Conservation (phyloP, 768 basidiomycete genomes). For the Mycena metata region DNA sequence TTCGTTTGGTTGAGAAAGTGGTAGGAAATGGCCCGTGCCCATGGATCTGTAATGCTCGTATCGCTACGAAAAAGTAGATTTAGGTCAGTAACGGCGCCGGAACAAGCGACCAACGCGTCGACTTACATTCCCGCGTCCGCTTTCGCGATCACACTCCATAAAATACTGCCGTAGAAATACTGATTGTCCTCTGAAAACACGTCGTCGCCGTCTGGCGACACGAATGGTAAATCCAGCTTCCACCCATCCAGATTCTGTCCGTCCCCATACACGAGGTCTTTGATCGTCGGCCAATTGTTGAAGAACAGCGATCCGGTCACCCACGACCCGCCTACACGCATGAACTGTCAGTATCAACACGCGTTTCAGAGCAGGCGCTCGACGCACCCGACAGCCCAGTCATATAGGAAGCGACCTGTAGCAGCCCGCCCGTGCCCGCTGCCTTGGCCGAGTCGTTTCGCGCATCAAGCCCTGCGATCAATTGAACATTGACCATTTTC, state of each 20-base stretch:
- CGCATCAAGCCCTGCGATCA: conserved; percentile 60
- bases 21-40: conserved; percentile 75
- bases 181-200: conserved; percentile 63
- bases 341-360: background rate
- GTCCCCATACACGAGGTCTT: conserved; percentile 73
- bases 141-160: conserved; percentile 69
- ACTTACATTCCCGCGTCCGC: conserved; percentile 67
- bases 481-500: background rate
- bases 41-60: conserved; percentile 75
- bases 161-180: conserved; percentile 65
- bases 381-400: conserved; percentile 72
- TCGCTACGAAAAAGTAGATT: conserved; percentile 54
- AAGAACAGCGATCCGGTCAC: conserved; percentile 71
- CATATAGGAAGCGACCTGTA: conserved; percentile 80
- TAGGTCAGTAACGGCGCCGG: background rate
- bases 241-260: conserved; percentile 62
- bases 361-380: background rate
- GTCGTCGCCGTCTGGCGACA: conserved; percentile 65
- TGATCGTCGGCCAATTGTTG: conserved; percentile 72
- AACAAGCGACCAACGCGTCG: background rate
- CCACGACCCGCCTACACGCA: conserved; percentile 72
- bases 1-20: conserved; percentile 81
- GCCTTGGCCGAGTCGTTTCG: conserved; percentile 69
- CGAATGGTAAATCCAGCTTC: conserved; percentile 69
- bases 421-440: conserved; percentile 74